Evolutionary conservation across 2,329 filamentous ascomycete genomes (phyloP).

Genomic region (Verruconis gallopava): DNA sequence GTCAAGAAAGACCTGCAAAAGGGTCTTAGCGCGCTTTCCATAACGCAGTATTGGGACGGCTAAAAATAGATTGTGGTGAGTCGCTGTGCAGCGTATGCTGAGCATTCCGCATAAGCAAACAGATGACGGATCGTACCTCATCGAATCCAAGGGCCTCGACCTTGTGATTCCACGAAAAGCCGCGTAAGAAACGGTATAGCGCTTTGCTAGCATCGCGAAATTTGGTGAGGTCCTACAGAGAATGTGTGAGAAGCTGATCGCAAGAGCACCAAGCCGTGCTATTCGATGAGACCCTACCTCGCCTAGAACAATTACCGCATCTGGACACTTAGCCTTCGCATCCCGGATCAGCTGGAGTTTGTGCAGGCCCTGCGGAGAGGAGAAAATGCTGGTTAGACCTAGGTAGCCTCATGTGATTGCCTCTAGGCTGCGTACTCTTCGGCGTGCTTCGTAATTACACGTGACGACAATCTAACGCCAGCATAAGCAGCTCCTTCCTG

Average conservation of each 20-base stretch:
- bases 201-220: constrained; percentile 80
- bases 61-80: too few species aligned
- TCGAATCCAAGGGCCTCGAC: constrained; percentile 82
- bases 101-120: not conserved
- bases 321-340: constrained; percentile 66
- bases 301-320: constrained; percentile 71
- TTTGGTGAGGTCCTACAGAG: constrained; percentile 51
- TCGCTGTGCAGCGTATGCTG: too few species aligned
- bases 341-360: constrained; percentile 82
- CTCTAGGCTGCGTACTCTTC: constrained; percentile 31
- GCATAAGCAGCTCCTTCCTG: not conserved
- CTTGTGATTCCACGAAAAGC: constrained; percentile 63
- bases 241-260: not conserved
- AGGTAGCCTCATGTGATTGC: not conserved
- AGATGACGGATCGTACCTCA: constrained; percentile 53
- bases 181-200: constrained; percentile 59
- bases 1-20: constrained; percentile 51
- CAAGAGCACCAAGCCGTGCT: not conserved
- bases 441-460: constrained; percentile 84
- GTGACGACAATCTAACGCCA: constrained; percentile 45
- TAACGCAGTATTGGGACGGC: too few species aligned
- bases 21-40: not conserved
- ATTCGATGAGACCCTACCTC: constrained; percentile 35
- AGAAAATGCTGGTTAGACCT: constrained; percentile 1
- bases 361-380: constrained; percentile 36